These are phyloP conservation scores for Colletotrichum acutatum DNA, from an alignment of 2,329 filamentous ascomycete genomes.

Conservation along the genomic window DNA sequence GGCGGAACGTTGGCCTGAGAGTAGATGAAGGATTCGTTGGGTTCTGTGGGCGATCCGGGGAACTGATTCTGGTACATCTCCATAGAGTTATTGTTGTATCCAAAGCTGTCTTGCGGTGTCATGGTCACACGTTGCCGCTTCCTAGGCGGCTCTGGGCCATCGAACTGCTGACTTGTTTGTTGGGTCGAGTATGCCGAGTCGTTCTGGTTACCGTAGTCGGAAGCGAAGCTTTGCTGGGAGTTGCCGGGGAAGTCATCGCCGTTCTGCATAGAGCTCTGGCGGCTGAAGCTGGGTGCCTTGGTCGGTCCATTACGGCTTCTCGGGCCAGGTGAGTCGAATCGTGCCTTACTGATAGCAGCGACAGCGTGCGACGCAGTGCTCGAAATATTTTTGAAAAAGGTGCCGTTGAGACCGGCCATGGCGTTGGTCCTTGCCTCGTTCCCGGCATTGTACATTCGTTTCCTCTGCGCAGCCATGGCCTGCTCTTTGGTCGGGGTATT, in stretches of 20 bases:
- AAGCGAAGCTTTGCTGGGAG: slow-evolving; percentile 86
- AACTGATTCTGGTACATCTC: slow-evolving; percentile 61
- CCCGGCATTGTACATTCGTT: slow-evolving; percentile 86
- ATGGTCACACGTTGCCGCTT: slow-evolving; percentile 76
- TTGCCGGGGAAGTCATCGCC: slow-evolving; percentile 75
- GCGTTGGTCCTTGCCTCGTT: slow-evolving; percentile 75
- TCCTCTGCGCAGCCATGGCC: slow-evolving; percentile 94
- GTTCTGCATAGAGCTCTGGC: slow-evolving; percentile 78
- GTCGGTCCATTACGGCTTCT: slow-evolving; percentile 72
- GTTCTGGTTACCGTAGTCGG: slow-evolving; percentile 79
- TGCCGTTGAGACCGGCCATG: slow-evolving; percentile 70
- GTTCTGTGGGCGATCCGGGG: slow-evolving; percentile 81
- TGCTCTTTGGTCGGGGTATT: slow-evolving; percentile 99
- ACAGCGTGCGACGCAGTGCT: slow-evolving; percentile 92
- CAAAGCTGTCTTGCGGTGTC: slow-evolving; percentile 68
- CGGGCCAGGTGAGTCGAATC: slow-evolving; percentile 87
- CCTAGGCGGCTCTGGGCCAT: slow-evolving; percentile 78
- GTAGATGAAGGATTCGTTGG: slow-evolving; percentile 83
- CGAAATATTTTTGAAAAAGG: slow-evolving; percentile 98
- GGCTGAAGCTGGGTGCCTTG: slow-evolving; percentile 75
- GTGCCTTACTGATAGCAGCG: slow-evolving; percentile 94
- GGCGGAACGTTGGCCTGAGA: slow-evolving; percentile 53
- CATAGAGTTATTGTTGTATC: slow-evolving; percentile 60
- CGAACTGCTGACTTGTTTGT: slow-evolving; percentile 44
- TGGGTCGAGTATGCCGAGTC: slow-evolving; percentile 78